Conservation (phyloP, 78 protist genomes). For the Cyanophora paradoxa region DNA sequence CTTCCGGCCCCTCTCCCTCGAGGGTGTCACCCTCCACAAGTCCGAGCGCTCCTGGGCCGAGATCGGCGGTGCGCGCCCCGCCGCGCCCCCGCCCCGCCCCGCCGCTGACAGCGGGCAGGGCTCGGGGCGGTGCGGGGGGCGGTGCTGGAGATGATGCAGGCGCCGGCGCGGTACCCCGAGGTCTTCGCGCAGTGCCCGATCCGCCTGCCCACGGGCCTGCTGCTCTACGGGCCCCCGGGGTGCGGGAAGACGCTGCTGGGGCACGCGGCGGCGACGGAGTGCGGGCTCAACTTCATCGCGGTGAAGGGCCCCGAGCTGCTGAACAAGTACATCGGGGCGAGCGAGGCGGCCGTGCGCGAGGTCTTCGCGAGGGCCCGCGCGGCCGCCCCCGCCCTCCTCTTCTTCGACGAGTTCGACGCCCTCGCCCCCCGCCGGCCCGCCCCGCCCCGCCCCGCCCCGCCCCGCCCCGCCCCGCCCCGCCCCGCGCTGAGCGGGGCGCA, state of each 20-base stretch:
- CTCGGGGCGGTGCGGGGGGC: slow-evolving; percentile 28
- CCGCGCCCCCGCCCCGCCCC: not conserved
- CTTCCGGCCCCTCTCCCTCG: too few species aligned
- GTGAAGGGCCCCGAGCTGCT: slow-evolving; percentile 94
- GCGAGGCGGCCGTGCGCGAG: slow-evolving; percentile 59
- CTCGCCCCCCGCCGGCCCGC: not conserved
- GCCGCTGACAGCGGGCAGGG: too few species aligned
- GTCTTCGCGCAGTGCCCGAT: slow-evolving; percentile 52
- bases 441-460: too few species aligned
- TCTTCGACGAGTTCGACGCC: slow-evolving; percentile 89
- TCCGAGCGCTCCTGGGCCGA: not conserved
- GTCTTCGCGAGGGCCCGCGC: slow-evolving; percentile 76
- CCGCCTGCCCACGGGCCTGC: slow-evolving; percentile 64
- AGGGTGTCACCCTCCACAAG: slow-evolving; percentile 19
- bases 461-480: too few species aligned
- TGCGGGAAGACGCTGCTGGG: slow-evolving; percentile 81
- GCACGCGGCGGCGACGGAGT: slow-evolving; percentile 60
- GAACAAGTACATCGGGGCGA: slow-evolving; percentile 81
- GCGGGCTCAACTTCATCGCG: slow-evolving; percentile 64
- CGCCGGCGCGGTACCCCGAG: slow-evolving; percentile 56
- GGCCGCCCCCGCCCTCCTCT: slow-evolving; percentile 86
- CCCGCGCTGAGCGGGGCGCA: not conserved
- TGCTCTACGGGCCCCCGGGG: slow-evolving; percentile 90
- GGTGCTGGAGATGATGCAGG: slow-evolving; percentile 60
- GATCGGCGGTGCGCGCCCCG: not conserved